phyloP scores from a whole-genome alignment of 148 eudicot species.

The Limonium bicolor region DNA sequence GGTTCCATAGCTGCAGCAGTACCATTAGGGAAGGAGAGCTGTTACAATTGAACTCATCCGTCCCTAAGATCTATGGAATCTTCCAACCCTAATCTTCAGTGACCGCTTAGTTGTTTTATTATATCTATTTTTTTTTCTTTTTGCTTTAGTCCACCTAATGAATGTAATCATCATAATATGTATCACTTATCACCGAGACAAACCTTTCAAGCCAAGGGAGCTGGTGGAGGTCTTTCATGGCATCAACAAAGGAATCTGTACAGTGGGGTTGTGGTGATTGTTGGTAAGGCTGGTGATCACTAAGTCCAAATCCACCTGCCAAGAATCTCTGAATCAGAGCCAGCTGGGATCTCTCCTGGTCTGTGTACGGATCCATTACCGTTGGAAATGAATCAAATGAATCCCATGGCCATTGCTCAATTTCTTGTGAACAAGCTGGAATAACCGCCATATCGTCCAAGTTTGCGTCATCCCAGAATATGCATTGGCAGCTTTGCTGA shows the following conservation, averaged over 20 bases:
- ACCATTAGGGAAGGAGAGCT: too few relatives aligned
- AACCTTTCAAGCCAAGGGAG: conserved; percentile 95
- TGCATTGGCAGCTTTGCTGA: conserved; percentile 54
- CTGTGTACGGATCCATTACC: conserved; percentile 65
- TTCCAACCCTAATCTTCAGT: too few relatives aligned
- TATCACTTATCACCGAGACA: conserved; percentile 73
- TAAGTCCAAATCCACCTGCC: conserved; percentile 56
- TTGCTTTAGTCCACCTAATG: too few relatives aligned
- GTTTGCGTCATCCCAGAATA: conserved; percentile 38
- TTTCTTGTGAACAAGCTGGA: conserved; percentile 21
- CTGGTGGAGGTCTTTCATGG: conserved; percentile 87
- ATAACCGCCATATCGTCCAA: conserved; percentile 12
- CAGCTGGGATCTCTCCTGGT: conserved; percentile 79
- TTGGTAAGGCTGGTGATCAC: conserved; percentile 48
- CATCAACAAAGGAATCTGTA: conserved; percentile 57
- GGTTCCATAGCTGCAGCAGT: too few relatives aligned
- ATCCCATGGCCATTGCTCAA: conserved; percentile 69
- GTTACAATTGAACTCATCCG: too few relatives aligned
- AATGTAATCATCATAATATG: conserved; percentile 55
- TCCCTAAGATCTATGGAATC: too few relatives aligned
- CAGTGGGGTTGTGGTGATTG: conserved; percentile 57
- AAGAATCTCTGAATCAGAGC: conserved; percentile 82
- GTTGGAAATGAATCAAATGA: conserved; percentile 46
- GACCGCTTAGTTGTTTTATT: too few relatives aligned
- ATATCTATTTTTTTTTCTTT: too few relatives aligned